Evolutionary conservation across 495 filamentous ascomycete species (phyloP), one percentile per base, ranked within the genome.

Genomic region (Physcia stellaris): DNA sequence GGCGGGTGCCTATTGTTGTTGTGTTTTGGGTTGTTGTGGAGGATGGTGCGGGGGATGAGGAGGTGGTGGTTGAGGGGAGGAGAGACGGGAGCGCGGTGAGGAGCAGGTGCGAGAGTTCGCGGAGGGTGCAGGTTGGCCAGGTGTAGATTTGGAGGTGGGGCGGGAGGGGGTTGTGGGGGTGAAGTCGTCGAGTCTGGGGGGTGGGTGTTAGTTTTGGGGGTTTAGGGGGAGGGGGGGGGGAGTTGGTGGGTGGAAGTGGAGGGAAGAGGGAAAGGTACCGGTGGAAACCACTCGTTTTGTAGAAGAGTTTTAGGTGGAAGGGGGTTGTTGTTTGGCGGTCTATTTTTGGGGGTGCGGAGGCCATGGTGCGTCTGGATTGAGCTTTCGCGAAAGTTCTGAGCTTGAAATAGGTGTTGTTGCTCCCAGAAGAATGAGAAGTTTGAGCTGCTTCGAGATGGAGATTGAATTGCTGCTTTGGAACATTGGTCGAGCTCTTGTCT

Each of bases 221-320:
- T 45, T 40, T 32, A 20, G 7, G 23, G 51, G 39, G 54, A 52
- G 42, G 55, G 53, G 37, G 60, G 61, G 12, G 58, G 47, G 1
- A 60, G 58, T 44, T 54, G 60, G 20, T 43, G 41, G 20, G 52
- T 53, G 7, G 51, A 54, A 29, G 46, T 41, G 40, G 51, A 52
- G 37, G 17, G 48, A 39, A 24, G 37, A 21, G 58, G 32, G 57
- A 54, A 27, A 61, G 52, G 27, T 70, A 80, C 78, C 72, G 67
- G 64, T 87, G 81, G 49, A 79, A 92, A 30, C 67, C 67, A 49
- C 77, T 73, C 5, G 62, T 67, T 41, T 77, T 71, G 62, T 92
- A 92, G 66, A 88, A 94, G 48, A 95, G 73, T 55, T 83, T 88
- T 12, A 98, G 68, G 51, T 87, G 75, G 64, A 95, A 94, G 27